Evolutionary conservation across 495 filamentous ascomycete genomes (phyloP), one percentile per base, ranked within the genome.

Genomic region (Cercophora scortea): DNA sequence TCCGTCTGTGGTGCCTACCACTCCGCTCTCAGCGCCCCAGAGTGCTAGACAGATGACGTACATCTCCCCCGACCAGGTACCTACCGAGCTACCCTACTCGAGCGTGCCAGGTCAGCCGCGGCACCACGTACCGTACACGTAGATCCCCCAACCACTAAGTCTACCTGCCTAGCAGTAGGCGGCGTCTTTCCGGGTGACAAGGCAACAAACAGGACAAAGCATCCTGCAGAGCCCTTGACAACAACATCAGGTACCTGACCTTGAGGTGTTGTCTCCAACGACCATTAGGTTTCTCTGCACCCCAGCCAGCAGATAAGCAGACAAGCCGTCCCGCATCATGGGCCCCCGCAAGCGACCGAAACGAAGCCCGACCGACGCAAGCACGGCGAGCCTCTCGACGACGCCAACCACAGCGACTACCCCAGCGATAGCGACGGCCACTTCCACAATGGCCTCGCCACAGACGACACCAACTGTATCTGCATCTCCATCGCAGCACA

Each of bases 321-420:
- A 17, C 34, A 25, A 13, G 13, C 38, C 48, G 41, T 38, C 35
- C 42, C 18, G 25, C 55, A 54, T 51, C 44, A 80, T 78, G 83
- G 78, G 74, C 62, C 75, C 81, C 65, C 78, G 83, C 59, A 86
- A 86, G 70, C 78, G 79, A 66, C 71, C 76, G 55, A 84, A 80
- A 70, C 77, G 73, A 54, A 82, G 79, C 58, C 76, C 79, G 32
- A 69, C 68, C 56, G 72, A 63, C 59, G 68, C 49, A 57, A 70
- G 71, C 62, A 64, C 66, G 35, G 60, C 65, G 46, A 48, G 32
- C 36, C 12, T 32, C 8, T 18, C 42, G 8, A 16, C 42, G 17
- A 25, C 25, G 25, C 25, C 25, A 25, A 25, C 25, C 25, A 25
- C 44, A 35, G 15, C 44, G 32, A 46, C 44, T 15, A 9, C 41